phyloP scores from a whole-genome alignment of 352 stramenopile species.

The Globisporangium paddicum region DNA sequence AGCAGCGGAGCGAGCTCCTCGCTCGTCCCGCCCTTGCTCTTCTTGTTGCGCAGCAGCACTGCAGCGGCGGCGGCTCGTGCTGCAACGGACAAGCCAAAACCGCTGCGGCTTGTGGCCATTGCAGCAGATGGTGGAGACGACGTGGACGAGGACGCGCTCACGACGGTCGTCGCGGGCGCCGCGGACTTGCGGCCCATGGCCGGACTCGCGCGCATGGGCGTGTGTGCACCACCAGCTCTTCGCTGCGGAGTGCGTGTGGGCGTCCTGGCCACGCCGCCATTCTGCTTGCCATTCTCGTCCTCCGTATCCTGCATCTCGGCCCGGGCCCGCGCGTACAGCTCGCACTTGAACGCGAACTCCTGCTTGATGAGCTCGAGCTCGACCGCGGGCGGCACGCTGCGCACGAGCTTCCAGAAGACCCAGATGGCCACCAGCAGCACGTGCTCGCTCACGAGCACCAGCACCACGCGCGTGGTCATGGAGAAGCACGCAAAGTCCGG shows the following conservation, averaged over 20 bases:
- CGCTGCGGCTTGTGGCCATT: neutral
- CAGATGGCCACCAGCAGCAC: constrained; percentile 51
- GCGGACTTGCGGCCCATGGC: neutral
- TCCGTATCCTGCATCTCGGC: constrained; percentile 10
- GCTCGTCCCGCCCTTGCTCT: constrained; percentile 18
- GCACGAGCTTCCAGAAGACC: constrained; percentile 63
- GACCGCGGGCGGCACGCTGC: constrained; percentile 51
- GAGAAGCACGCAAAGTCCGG: constrained; percentile 75
- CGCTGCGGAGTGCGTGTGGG: neutral
- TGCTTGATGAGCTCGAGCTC: constrained; percentile 63
- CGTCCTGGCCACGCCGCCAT: neutral
- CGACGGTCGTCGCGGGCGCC: constrained; percentile 4
- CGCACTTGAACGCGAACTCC: constrained; percentile 72
- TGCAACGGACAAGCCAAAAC: too few relatives aligned
- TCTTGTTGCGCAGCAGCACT: neutral
- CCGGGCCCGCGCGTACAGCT: constrained; percentile 45
- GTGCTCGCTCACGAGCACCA: constrained; percentile 78
- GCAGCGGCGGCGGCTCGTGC: too few relatives aligned
- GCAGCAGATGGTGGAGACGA: too few relatives aligned
- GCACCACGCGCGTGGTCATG: constrained; percentile 68
- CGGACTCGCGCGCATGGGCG: neutral
- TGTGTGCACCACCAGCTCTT: neutral
- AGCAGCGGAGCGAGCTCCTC: constrained; percentile 62
- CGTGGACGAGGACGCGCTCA: constrained; percentile 15
- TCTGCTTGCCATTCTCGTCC: constrained; percentile 7